Percentiles rank a stretch among this genome's conserved stretches.
Evolutionary conservation across 2,329 filamentous ascomycete species (phyloP).

Genomic region (Pleoardoris graminearum): DNA sequence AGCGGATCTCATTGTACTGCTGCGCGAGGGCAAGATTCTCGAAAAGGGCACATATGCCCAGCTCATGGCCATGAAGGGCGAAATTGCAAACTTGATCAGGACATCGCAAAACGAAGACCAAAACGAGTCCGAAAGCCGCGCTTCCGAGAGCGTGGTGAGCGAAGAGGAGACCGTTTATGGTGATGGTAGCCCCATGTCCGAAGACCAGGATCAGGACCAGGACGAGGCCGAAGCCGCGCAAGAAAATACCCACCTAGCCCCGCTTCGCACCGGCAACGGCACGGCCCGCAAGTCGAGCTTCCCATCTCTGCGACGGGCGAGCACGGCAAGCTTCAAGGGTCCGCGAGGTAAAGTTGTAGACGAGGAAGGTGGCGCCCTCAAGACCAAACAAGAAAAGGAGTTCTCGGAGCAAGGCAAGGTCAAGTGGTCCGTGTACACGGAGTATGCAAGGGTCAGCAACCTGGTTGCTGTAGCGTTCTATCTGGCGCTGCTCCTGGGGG

Average conservation of each 20-base stretch:
- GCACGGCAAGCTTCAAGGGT: slow-evolving; percentile 85
- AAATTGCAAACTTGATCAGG: slow-evolving; percentile 81
- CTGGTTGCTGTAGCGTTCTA: slow-evolving; percentile 82
- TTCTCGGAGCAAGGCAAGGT: slow-evolving; percentile 93
- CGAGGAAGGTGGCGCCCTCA: slow-evolving; percentile 74
- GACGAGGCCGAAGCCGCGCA: slow-evolving; percentile 64
- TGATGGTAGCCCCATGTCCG: slow-evolving; percentile 52
- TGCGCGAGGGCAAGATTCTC: slow-evolving; percentile 79
- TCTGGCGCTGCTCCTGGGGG: slow-evolving; percentile 71
- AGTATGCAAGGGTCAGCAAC: slow-evolving; percentile 96
- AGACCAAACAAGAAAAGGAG: slow-evolving; percentile 86
- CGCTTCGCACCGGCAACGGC: slow-evolving; percentile 65
- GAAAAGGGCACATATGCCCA: slow-evolving; percentile 91
- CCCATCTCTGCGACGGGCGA: slow-evolving; percentile 83
- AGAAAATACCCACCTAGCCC: slow-evolving; percentile 74
- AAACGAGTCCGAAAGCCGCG: slow-evolving; percentile 49
- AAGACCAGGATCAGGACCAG: slow-evolving; percentile 54
- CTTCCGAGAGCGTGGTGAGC: slow-evolving; percentile 61
- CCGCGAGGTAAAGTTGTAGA: slow-evolving; percentile 82
- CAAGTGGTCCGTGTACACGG: slow-evolving; percentile 91
- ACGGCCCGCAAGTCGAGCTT: slow-evolving; percentile 70
- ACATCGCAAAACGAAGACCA: slow-evolving; percentile 65
- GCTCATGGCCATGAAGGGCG: slow-evolving; percentile 89
- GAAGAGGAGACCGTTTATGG: slow-evolving; percentile 67
- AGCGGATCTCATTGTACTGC: slow-evolving; percentile 83